Evolutionary conservation across 306 rosid species (phyloP).

Genomic region (Geum urbanum): DNA sequence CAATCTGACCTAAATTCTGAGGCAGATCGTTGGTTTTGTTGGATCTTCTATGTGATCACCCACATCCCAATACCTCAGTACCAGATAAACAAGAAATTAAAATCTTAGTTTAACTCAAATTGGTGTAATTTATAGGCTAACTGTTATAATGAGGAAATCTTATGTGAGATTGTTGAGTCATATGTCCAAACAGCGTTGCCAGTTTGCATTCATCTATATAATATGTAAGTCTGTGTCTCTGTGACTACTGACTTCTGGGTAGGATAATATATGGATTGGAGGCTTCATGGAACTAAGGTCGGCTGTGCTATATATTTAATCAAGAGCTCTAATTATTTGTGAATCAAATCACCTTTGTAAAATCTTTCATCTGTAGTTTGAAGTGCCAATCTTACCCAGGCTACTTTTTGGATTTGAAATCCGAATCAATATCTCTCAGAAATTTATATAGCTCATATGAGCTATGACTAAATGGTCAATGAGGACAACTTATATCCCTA

Average conservation of each 20-base stretch:
- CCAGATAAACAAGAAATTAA: neutral
- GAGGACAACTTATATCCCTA: slow-evolving; percentile 34
- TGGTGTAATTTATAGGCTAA: slow-evolving; percentile 27
- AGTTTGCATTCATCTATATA: slow-evolving; percentile 11
- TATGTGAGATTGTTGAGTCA: slow-evolving; percentile 17
- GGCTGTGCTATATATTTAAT: slow-evolving; percentile 11
- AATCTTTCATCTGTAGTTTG: slow-evolving; percentile 10
- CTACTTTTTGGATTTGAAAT: slow-evolving; percentile 9
- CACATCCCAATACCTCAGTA: slow-evolving; percentile 27
- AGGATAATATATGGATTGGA: neutral
- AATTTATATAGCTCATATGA: slow-evolving; percentile 7
- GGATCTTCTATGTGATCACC: slow-evolving; percentile 17
- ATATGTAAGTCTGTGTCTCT: neutral
- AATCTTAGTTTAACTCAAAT: neutral
- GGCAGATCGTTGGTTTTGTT: slow-evolving; percentile 49
- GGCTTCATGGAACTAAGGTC: slow-evolving; percentile 11
- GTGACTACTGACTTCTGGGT: neutral
- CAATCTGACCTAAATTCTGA: slow-evolving; percentile 62
- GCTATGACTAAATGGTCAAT: slow-evolving; percentile 22
- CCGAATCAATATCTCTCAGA: slow-evolving; percentile 19
- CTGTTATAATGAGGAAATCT: slow-evolving; percentile 27
- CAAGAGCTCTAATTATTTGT: neutral
- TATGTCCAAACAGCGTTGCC: neutral
- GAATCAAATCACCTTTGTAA: slow-evolving; percentile 21
- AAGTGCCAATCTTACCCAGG: slow-evolving; percentile 21